phyloP scores from a whole-genome alignment of 495 filamentous ascomycete species.

The Aspergillus diversus region DNA sequence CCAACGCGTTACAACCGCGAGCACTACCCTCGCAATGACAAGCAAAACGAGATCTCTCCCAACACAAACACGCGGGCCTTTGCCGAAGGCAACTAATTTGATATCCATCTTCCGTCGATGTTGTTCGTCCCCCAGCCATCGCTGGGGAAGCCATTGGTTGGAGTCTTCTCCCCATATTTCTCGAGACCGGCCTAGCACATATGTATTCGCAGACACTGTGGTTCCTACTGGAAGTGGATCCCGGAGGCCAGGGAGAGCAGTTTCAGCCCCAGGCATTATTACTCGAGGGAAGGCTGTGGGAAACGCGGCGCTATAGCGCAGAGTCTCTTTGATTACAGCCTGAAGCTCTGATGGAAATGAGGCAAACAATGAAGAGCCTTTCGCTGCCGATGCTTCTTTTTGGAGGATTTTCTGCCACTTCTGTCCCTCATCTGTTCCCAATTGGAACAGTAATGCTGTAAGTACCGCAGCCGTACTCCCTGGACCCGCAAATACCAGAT shows the following conservation, averaged over 20 bases:
- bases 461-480: slow-evolving; percentile 24
- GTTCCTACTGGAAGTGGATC: slow-evolving; percentile 63
- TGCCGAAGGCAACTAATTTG: slow-evolving; percentile 27
- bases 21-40: slow-evolving; percentile 19
- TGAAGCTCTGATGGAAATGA: slow-evolving; percentile 62
- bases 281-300: slow-evolving; percentile 61
- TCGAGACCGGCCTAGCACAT: slow-evolving; percentile 57
- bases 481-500: slow-evolving; percentile 23
- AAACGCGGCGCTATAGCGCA: slow-evolving; percentile 73
- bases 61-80: slow-evolving; percentile 23
- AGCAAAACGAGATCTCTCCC: slow-evolving; percentile 27
- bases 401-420: slow-evolving; percentile 24
- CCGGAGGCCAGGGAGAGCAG: slow-evolving; percentile 22
- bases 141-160: slow-evolving; percentile 57
- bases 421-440: slow-evolving; percentile 22
- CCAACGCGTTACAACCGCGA: slow-evolving; percentile 20
- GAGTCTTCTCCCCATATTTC: slow-evolving; percentile 61
- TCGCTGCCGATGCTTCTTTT: neutral
- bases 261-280: slow-evolving; percentile 33
- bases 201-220: slow-evolving; percentile 58
- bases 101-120: slow-evolving; percentile 42
- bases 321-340: slow-evolving; percentile 73
- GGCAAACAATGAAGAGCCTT: neutral
- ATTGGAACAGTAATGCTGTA: slow-evolving; percentile 22
- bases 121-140: slow-evolving; percentile 56